Base-by-base conservation (phyloP, 345 rosid genomes). In the Gossypium anomalum region DNA sequence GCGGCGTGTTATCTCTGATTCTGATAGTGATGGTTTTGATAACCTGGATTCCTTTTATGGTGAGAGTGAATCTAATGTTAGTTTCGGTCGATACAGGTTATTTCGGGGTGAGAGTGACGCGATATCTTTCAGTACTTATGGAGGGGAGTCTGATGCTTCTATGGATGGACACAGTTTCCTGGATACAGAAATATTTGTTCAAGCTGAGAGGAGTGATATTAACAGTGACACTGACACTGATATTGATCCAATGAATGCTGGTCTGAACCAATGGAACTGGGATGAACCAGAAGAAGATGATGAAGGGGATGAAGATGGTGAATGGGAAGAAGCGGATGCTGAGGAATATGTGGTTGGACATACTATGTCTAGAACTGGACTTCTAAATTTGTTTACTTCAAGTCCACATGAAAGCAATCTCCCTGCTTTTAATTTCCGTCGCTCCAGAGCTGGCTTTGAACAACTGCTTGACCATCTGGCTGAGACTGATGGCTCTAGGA, bases 221-320 rank as follows among this genome's bases (percentile, higher is more conserved):
- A 87, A 88, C 51, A 90, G 88, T 73, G 88, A 88, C 38, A 89
- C 88, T 77, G 97, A 90, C 77, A 82, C 89, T 75, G 97, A 92
- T 82, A 92, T 94, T 61, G 98, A 94, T 86, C 98, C 98, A 2
- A 92, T 94, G 98, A 88, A 85, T 74, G 89, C 97, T 78, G 92
- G 91, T 80, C 70, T 84, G 56, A 78, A 74, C 83, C 98, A 79
- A 19, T 92, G 98, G 98, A 77, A 79, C 82, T 88, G 86, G 11
- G 97, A 87, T 83, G 88, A 87, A n/a, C 82, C 25, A 38, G 86
- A 84, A 73, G 92, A 86, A 68, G 88, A 80, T 66, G 90, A 81
- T 66, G 90, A 81, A 44, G 84, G 76, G 53, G 84, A 82, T 12
- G 91, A 79, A 34, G 87, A 87, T 71, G 89, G 71, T 75, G 90